Evolutionary conservation across 306 rosid genomes (phyloP), one percentile per base, ranked within the genome.

Genomic region (Trifolium dubium): DNA sequence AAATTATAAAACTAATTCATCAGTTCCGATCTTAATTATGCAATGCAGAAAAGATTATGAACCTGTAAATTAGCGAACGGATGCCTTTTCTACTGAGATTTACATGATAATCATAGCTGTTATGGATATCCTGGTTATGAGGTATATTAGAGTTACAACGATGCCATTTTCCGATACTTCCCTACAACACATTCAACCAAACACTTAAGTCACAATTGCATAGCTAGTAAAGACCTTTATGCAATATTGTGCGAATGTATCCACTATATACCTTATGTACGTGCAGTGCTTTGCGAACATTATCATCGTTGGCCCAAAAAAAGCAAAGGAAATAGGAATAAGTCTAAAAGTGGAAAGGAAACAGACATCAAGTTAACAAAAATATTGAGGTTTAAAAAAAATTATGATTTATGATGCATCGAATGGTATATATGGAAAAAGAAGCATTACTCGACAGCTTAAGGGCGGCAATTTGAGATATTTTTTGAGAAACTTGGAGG

Each of bases 1-100:
- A 23, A 56, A 3, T 55, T 56, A 53, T 18, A 18, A 53, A n/a
- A 53, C 30, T 53, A 53, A n/a, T 44, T n/a, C 4, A 19, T 23
- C 19, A n/a, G 12, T 19, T 5, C 5, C 10, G n/a, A 6, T 55
- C 60, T 51, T n/a, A 40, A n/a, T n/a, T n/a, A n/a, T 29, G 11
- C 56, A 64, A n/a, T 14, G 63, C 3, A 2, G n/a, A 34, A 15
- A 46, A 64, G 17, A 41, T 6, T 8, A 59, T 6, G 15, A 10
- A 85, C 96, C 88, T 90, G 84, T 82, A 91, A 71, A 87, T 75
- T 32, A 91, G 72, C 12, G 97, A 83, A 7, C 85, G 89, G 11
- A 72, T 76, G 30, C 92, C 92, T 80, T 72, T 78, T n/a, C 56
- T 60, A 65, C 97, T 87, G 23, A 89, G 81, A 53, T 85, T 82